Evolutionary conservation across 306 rosid species (phyloP).

Genomic region (Lathyrus oleraceus): DNA sequence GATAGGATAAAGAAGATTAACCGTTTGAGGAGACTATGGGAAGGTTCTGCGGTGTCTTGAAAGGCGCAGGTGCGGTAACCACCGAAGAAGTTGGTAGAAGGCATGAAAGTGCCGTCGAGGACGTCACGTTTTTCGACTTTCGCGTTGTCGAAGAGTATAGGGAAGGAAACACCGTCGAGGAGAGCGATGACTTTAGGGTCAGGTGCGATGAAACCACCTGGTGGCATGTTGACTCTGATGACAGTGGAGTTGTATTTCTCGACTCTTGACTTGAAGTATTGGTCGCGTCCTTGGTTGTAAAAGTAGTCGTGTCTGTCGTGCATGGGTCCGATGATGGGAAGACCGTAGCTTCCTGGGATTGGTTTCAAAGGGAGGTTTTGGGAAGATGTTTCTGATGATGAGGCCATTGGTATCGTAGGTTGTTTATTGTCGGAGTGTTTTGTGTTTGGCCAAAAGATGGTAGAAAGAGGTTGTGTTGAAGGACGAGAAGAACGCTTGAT

Average conservation of each 20-base stretch:
- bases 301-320: constrained; percentile 66
- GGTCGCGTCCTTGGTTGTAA: constrained; percentile 68
- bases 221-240: constrained; percentile 76
- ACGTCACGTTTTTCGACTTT: constrained; percentile 67
- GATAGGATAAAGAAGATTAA: constrained; percentile 51
- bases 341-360: constrained; percentile 70
- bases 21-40: constrained; percentile 51
- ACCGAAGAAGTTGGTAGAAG: constrained; percentile 63
- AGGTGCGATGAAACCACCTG: constrained; percentile 62
- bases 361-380: constrained; percentile 34
- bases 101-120: constrained; percentile 84
- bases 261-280: constrained; percentile 51
- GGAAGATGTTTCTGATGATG: constrained; percentile 21
- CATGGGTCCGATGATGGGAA: constrained; percentile 59
- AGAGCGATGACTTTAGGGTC: constrained; percentile 60
- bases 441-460: neutral
- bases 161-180: constrained; percentile 63
- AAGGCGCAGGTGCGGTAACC: constrained; percentile 68
- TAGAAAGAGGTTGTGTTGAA: neutral
- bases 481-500: neutral
- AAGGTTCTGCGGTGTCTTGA: constrained; percentile 65
- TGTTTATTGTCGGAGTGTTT: neutral
- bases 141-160: constrained; percentile 60
- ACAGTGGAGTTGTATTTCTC: constrained; percentile 59
- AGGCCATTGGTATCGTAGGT: constrained; percentile 26